Evolutionary conservation across 495 filamentous ascomycete species (phyloP).

Genomic region (Aspergillus steynii): DNA sequence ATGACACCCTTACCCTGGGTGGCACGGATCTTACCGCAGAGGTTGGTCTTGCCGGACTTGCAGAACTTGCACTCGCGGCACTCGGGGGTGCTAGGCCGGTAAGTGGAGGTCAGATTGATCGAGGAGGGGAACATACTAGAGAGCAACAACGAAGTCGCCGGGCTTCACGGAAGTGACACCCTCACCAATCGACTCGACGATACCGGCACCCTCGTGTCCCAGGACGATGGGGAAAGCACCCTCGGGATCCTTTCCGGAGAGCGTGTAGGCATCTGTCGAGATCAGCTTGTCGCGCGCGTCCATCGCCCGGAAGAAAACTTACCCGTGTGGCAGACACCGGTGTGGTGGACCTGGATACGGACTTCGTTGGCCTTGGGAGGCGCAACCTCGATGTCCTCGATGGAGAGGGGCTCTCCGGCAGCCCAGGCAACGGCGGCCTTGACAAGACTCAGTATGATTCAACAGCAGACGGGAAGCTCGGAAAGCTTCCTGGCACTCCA

Average conservation of each 20-base stretch:
- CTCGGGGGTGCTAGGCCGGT: conserved; percentile 71
- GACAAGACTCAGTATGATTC: conserved; percentile 3
- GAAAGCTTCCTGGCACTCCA: neutral
- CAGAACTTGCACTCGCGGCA: conserved; percentile 99
- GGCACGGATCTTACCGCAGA: conserved; percentile 97
- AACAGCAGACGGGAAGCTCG: conserved; percentile 9
- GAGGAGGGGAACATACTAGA: conserved; percentile 65
- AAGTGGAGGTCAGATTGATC: neutral
- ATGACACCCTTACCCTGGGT: conserved; percentile 98
- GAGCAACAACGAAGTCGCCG: conserved; percentile 79
- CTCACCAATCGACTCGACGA: conserved; percentile 96
- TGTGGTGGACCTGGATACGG: conserved; percentile 93
- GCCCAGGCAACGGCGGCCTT: conserved; percentile 97
- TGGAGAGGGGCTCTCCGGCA: conserved; percentile 80
- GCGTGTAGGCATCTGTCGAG: conserved; percentile 85
- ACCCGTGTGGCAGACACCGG: conserved; percentile 98
- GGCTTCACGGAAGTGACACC: conserved; percentile 93
- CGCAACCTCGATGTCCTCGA: conserved; percentile 90
- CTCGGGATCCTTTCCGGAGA: conserved; percentile 97
- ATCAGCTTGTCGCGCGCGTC: neutral
- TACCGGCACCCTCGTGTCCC: conserved; percentile 94
- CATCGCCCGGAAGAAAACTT: conserved; percentile 20
- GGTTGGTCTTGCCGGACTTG: conserved; percentile 98
- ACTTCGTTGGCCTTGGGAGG: conserved; percentile 93
- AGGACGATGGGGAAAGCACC: conserved; percentile 96